phyloP scores from a whole-genome alignment of 208 protist species.

The Trypanosoma lewisi region DNA sequence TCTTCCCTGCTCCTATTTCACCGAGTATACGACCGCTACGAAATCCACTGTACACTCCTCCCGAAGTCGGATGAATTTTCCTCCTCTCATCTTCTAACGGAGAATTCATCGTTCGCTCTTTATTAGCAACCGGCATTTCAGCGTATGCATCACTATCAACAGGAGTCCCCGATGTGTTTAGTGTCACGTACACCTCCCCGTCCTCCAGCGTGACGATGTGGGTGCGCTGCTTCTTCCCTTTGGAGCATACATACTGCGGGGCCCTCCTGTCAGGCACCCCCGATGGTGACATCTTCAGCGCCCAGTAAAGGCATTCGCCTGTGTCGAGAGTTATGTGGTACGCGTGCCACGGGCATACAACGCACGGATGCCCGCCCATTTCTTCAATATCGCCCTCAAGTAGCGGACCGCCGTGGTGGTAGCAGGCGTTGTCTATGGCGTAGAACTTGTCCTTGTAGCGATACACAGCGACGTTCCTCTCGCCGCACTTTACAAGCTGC shows the following conservation, averaged over 20 bases:
- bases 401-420: conserved; percentile 90
- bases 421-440: conserved; percentile 91
- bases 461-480: conserved; percentile 84
- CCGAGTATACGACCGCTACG: conserved; percentile 67
- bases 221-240: conserved; percentile 85
- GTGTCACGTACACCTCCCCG: conserved; percentile 63
- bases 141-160: conserved; percentile 81
- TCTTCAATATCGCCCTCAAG: conserved; percentile 90
- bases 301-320: conserved; percentile 85
- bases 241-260: conserved; percentile 53
- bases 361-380: conserved; percentile 82
- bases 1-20: not conserved
- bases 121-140: conserved; percentile 69
- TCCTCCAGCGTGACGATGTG: conserved; percentile 57
- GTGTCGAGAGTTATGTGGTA: conserved; percentile 89
- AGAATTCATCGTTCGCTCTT: conserved; percentile 36
- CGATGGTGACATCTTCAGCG: conserved; percentile 43
- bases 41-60: conserved; percentile 46
- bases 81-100: conserved; percentile 20
- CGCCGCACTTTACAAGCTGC: conserved; percentile 74
- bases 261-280: conserved; percentile 28
- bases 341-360: conserved; percentile 90
- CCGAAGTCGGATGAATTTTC: not conserved
- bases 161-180: conserved; percentile 45
- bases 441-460: conserved; percentile 61